Base-by-base conservation (phyloP, 805 yeast species). In the Saccharomycopsis oosterbeekiorum region DNA sequence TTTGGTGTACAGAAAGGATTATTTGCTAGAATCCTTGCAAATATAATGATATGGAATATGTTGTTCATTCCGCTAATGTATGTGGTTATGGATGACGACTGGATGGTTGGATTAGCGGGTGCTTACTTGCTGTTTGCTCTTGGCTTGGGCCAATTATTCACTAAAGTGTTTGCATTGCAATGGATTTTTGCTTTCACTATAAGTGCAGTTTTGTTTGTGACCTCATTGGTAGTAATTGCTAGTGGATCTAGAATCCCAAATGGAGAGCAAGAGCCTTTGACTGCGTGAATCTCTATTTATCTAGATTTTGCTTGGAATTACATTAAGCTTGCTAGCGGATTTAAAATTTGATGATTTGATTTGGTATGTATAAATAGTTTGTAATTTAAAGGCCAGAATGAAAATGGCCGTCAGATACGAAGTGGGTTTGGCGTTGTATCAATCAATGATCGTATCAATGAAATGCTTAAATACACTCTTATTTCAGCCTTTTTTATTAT, bases 151-250 rank as follows among this genome's bases (percentile, higher is more conserved):
- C 96, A 89, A 73, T 70, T 89, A 60, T 77, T 84, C 69, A 80
- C 84, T 56, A 86, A 81, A 73, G 75, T 83, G 42, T 78, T 89
- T 74, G 93, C 93, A 1, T 77, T 89, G 66, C 96, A 89, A 75
- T 89, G 96, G 96, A 81, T 86, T 65, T 89, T 89, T 75, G 96
- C 91, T 2, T 83, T 86, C 65, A 71, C 80, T 59, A 87, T 88
- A 64, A 73, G 88, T 10, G 84, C 81, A 4, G 59, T 84, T 37
- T 77, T 86, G 70, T 78, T 84, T 61, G 67, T 84, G 21, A 70
- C 78, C 57, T 76, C 87, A 6, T 66, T 81, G 17, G 71, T 80
- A 42, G 75, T 81, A 62, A 71, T 76, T 59, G 82, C 81, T 4
- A n/a, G 15, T 39, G 57, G 60, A 9, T 5, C 37, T 12, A 21